A percentile compares a stretch with the other conserved stretches of the same genome.
Evolutionary conservation across 371 early-diverging fungal species (phyloP).

Genomic region (Mortierella sp.): DNA sequence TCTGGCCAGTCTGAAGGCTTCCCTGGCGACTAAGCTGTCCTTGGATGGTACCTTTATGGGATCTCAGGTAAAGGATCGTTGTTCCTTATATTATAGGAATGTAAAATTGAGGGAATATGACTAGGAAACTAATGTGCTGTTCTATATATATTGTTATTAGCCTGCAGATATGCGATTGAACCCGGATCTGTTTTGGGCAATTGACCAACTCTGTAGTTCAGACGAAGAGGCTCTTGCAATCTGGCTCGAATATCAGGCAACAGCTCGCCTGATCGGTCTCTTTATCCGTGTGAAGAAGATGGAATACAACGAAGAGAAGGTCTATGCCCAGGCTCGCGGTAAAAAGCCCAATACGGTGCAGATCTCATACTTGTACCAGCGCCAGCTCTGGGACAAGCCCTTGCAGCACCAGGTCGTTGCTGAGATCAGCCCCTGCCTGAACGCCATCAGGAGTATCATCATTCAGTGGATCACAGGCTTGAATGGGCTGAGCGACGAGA

Average conservation of each 20-base stretch:
- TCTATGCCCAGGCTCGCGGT: slow-evolving; percentile 45
- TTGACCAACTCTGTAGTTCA: slow-evolving; percentile 32
- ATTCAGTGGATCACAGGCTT: slow-evolving; percentile 43
- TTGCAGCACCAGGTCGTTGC: slow-evolving; percentile 54
- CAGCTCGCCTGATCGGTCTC: slow-evolving; percentile 44
- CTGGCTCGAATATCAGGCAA: slow-evolving; percentile 48
- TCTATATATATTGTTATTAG: slow-evolving; percentile 11
- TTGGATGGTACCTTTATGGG: slow-evolving; percentile 32
- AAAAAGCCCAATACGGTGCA: slow-evolving; percentile 51
- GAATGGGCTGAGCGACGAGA: slow-evolving; percentile 47
- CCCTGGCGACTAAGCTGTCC: slow-evolving; percentile 23
- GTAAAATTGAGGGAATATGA: background rate
- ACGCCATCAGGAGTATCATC: slow-evolving; percentile 34
- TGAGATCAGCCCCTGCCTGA: slow-evolving; percentile 52
- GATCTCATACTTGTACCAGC: slow-evolving; percentile 50
- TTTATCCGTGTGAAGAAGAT: slow-evolving; percentile 54
- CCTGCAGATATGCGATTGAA: slow-evolving; percentile 52
- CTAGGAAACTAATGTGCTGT: background rate
- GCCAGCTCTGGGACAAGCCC: slow-evolving; percentile 51
- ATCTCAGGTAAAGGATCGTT: slow-evolving; percentile 29
- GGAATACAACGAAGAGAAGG: slow-evolving; percentile 43
- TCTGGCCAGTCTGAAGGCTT: slow-evolving; percentile 31
- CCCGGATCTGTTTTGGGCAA: slow-evolving; percentile 53
- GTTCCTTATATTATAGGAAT: background rate
- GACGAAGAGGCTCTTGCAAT: slow-evolving; percentile 20